phyloP scores from a whole-genome alignment of 1,284 basidiomycete genomes.

The Phellinidium pouzarii region DNA sequence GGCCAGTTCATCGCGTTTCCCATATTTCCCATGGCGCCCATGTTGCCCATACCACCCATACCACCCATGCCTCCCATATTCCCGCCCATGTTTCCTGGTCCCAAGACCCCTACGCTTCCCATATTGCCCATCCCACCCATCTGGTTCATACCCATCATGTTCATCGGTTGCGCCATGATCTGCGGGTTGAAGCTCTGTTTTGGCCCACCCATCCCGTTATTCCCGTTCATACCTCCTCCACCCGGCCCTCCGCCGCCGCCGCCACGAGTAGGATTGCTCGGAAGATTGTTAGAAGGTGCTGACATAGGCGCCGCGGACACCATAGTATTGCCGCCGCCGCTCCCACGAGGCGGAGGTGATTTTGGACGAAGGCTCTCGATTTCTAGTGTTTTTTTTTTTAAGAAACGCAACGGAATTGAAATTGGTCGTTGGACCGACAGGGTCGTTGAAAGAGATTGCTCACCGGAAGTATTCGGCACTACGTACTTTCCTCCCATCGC shows the following conservation, averaged over 20 bases:
- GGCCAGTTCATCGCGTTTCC: slow-evolving; percentile 23
- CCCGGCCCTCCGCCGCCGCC: slow-evolving; percentile 22
- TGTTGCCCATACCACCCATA: slow-evolving; percentile 32
- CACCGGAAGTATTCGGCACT: slow-evolving; percentile 56
- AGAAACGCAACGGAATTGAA: no score
- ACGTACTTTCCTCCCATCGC: slow-evolving; percentile 47
- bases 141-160: slow-evolving; percentile 30
- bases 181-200: slow-evolving; percentile 17
- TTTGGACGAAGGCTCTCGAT: slow-evolving; percentile 86
- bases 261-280: slow-evolving; percentile 13
- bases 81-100: slow-evolving; percentile 24
- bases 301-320: slow-evolving; percentile 9
- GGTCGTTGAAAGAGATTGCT: slow-evolving; percentile 12
- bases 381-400: slow-evolving; percentile 35
- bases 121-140: slow-evolving; percentile 41
- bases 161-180: slow-evolving; percentile 20
- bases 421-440: slow-evolving; percentile 13
- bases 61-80: slow-evolving; percentile 23
- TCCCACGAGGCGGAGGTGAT: slow-evolving; percentile 57
- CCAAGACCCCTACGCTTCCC: slow-evolving; percentile 11
- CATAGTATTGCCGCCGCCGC: slow-evolving; percentile 18
- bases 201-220: slow-evolving; percentile 22
- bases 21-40: slow-evolving; percentile 28
- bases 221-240: slow-evolving; percentile 22
- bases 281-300: slow-evolving; percentile 21